Evolutionary conservation across 1,284 basidiomycete genomes (phyloP), one percentile per base, ranked within the genome.

Genomic region (Tilletia indica): DNA sequence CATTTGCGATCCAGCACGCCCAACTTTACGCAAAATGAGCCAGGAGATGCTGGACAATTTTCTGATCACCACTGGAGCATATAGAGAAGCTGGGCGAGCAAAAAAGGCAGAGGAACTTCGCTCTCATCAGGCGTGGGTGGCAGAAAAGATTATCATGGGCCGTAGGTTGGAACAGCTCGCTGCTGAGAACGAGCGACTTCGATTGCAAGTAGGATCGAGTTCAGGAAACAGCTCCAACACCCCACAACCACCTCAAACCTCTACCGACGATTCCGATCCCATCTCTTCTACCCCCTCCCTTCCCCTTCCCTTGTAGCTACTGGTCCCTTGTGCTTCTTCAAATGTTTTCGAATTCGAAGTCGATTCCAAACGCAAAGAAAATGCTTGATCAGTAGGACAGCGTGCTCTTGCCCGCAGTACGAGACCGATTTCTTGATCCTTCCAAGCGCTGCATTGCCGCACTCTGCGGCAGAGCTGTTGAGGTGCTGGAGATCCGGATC

Each of bases 391-490:
- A 54, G 16, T 6, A 31, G 19, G n/a, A 54, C 25, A 31, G 51
- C 51, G n/a, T 54, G 51, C 6, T 19, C 19, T n/a, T 19, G 19
- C 6, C 19, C 25, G n/a, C 19, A 54, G 16, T 54, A 54, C 6
- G 51, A 19, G 51, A 54, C 51, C 19, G 51, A n/a, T 19, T 54
- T 54, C 51, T 54, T 54, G 51, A 54, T 54, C 19, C 51, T 5
- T n/a, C 51, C 25, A 19, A 54, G 51, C 6, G 19, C 51, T 19
- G 51, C 51, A 19, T 54, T 54, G 5, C 51, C 51, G 25, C 51
- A 54, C 25, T 54, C 51, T n/a, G 51, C 51, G 25, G 51, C 51
- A 54, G 19, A n/a, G 51, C 51, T 54, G 51, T 54, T 54, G 16
- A 54, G 25, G 4, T 54, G 51, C 51, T 31, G 51, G 19, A 54